phyloP scores from a whole-genome alignment of 169 alveolate genomes.

The Cryptosporidium andersoni region DNA sequence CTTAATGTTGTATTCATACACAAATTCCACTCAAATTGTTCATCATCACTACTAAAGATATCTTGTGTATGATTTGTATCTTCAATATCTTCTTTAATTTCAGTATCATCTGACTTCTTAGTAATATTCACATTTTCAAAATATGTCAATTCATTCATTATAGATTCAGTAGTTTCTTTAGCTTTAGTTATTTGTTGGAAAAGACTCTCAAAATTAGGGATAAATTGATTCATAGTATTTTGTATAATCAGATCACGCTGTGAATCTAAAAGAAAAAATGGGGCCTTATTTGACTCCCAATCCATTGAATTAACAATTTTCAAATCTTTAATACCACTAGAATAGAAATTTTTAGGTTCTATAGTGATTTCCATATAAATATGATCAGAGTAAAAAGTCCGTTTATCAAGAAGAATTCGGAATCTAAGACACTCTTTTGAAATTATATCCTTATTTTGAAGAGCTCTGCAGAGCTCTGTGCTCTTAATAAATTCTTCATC shows the following conservation, averaged over 20 bases:
- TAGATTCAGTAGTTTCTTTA: constrained; percentile 34
- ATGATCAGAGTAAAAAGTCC: constrained; percentile 21
- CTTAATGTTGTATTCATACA: constrained; percentile 3
- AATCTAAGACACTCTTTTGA: background rate
- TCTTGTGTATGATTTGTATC: background rate
- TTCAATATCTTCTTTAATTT: background rate
- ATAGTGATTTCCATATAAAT: constrained; percentile 26
- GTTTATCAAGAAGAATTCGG: constrained; percentile 2
- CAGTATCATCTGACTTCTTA: background rate
- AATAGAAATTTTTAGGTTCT: constrained; percentile 19
- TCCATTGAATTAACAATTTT: background rate
- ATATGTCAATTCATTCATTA: constrained; percentile 28
- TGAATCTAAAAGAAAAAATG: constrained; percentile 57
- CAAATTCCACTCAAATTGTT: background rate
- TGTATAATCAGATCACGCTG: constrained; percentile 9
- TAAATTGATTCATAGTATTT: constrained; percentile 12
- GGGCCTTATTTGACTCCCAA: background rate
- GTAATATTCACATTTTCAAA: background rate
- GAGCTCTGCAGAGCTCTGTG: constrained; percentile 14
- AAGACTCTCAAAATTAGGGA: constrained; percentile 34
- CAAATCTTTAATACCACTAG: background rate
- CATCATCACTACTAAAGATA: background rate
- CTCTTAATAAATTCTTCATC: constrained; percentile 8
- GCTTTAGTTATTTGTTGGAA: constrained; percentile 46
- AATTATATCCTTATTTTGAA: background rate